Evolutionary conservation across 1,284 basidiomycete genomes (phyloP).

Genomic region (Fomitopsis pinicola): DNA sequence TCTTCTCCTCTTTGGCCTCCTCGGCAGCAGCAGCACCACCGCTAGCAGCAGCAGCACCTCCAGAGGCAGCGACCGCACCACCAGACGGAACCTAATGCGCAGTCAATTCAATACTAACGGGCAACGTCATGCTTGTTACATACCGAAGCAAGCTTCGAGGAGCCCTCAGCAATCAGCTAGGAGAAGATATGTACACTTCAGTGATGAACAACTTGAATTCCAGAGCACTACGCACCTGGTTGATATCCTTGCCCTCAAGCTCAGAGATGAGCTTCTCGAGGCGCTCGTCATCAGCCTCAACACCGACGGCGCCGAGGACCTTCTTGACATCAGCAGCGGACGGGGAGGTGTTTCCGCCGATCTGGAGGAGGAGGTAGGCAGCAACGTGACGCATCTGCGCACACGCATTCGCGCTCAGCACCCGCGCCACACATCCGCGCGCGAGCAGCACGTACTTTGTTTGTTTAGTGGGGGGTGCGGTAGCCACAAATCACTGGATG

Average conservation of each 20-base stretch:
- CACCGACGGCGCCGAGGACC: slow-evolving; percentile 84
- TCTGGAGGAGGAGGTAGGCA: slow-evolving; percentile 96
- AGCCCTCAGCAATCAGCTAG: slow-evolving; percentile 90
- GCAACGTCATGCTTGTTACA: slow-evolving; percentile 26
- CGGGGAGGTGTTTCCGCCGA: slow-evolving; percentile 90
- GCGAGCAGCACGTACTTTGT: slow-evolving; percentile 36
- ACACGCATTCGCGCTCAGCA: slow-evolving; percentile 8
- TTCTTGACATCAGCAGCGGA: slow-evolving; percentile 88
- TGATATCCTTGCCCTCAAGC: slow-evolving; percentile 90
- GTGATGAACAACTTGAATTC: background rate
- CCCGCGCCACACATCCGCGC: slow-evolving; percentile 7
- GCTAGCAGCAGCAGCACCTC: slow-evolving; percentile 54
- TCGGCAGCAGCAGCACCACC: slow-evolving; percentile 64
- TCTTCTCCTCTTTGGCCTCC: slow-evolving; percentile 66
- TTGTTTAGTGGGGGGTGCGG: slow-evolving; percentile 42
- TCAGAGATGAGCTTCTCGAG: slow-evolving; percentile 88
- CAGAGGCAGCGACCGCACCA: slow-evolving; percentile 61
- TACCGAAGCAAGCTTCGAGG: slow-evolving; percentile 92
- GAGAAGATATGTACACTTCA: background rate
- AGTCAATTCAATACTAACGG: slow-evolving; percentile 15
- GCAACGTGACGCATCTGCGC: slow-evolving; percentile 93
- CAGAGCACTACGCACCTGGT: slow-evolving; percentile 49
- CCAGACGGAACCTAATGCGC: slow-evolving; percentile 71
- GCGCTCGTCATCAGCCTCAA: slow-evolving; percentile 86
- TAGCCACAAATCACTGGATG: slow-evolving; percentile 83